Percentiles rank a stretch among this genome's conserved stretches.
These are phyloP conservation scores for Tulasnella sp. DNA, from an alignment of 768 basidiomycete genomes.

Conservation along the genomic window DNA sequence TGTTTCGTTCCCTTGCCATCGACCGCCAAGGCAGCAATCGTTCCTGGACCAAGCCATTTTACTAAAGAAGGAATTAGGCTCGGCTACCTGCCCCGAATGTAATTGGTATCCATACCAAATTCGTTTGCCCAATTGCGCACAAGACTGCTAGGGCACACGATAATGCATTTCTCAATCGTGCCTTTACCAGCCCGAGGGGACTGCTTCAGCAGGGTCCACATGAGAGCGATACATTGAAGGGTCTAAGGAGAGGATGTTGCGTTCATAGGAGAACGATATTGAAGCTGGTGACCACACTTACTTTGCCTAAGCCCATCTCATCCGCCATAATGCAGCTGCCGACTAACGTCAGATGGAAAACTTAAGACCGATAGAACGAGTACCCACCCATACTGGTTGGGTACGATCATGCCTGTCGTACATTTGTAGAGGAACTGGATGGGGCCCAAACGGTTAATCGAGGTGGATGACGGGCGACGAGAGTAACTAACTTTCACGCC, in stretches of 20 bases:
- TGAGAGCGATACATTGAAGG: conserved; percentile 88
- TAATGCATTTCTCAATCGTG: conserved; percentile 94
- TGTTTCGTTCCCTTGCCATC: conserved; percentile 90
- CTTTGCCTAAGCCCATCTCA: conserved; percentile 86
- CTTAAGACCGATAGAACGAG: neutral
- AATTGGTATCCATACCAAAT: conserved; percentile 52
- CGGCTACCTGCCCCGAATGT: neutral
- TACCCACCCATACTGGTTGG: conserved; percentile 59
- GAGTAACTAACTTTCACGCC: conserved; percentile 75
- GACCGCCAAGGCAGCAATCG: conserved; percentile 77
- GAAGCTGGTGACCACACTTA: conserved; percentile 21
- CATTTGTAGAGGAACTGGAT: conserved; percentile 89
- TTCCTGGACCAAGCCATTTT: conserved; percentile 90
- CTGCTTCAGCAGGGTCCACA: conserved; percentile 95
- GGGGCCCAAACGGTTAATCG: no score
- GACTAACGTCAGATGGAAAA: conserved; percentile 36
- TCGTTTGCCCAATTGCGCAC: conserved; percentile 99
- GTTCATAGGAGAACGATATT: conserved; percentile 21
- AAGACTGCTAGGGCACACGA: conserved; percentile 92
- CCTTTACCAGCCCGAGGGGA: conserved; percentile 83
- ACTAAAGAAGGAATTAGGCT: conserved; percentile 44
- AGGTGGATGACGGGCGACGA: neutral
- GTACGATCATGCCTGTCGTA: conserved; percentile 87
- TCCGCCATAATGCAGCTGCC: conserved; percentile 96
- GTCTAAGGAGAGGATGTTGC: conserved; percentile 50